Conservation (phyloP, 345 rosid genomes). For the Cardiospermum halicacabum region DNA sequence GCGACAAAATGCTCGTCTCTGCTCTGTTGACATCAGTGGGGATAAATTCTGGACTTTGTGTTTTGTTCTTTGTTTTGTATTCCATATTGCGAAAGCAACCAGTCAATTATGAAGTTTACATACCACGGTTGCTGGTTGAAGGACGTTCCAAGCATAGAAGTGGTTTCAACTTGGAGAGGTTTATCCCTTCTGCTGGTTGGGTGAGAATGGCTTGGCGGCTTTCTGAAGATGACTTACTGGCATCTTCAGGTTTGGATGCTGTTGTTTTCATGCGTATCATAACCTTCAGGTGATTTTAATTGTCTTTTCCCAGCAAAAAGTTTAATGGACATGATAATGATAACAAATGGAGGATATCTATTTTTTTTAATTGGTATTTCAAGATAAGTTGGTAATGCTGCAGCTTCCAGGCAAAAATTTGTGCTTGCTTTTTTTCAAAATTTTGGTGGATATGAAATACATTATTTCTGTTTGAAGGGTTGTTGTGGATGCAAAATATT, state of each 20-base stretch:
- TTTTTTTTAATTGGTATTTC: background rate
- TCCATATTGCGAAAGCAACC: slow-evolving; percentile 85
- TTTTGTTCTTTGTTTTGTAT: slow-evolving; percentile 59
- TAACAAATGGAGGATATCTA: background rate
- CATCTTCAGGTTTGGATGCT: slow-evolving; percentile 71
- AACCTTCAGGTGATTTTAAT: slow-evolving; percentile 57
- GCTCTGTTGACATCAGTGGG: slow-evolving; percentile 86
- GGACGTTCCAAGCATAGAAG: slow-evolving; percentile 52
- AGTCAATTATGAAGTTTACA: slow-evolving; percentile 54
- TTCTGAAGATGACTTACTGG: slow-evolving; percentile 64
- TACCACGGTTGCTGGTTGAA: slow-evolving; percentile 68
- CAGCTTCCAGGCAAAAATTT: background rate
- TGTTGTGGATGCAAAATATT: background rate
- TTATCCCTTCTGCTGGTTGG: slow-evolving; percentile 87
- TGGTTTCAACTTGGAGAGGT: slow-evolving; percentile 60
- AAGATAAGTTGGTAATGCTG: slow-evolving; percentile 4
- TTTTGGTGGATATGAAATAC: background rate
- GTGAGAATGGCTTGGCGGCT: slow-evolving; percentile 63
- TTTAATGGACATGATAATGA: background rate
- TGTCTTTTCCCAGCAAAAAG: background rate
- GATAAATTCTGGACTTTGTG: slow-evolving; percentile 77
- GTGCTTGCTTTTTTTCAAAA: background rate
- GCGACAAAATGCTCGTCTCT: slow-evolving; percentile 68
- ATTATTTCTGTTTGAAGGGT: background rate
- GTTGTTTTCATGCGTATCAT: slow-evolving; percentile 78